Evolutionary conservation across 2,329 filamentous ascomycete genomes (phyloP).

Genomic region (Nemania sp.): DNA sequence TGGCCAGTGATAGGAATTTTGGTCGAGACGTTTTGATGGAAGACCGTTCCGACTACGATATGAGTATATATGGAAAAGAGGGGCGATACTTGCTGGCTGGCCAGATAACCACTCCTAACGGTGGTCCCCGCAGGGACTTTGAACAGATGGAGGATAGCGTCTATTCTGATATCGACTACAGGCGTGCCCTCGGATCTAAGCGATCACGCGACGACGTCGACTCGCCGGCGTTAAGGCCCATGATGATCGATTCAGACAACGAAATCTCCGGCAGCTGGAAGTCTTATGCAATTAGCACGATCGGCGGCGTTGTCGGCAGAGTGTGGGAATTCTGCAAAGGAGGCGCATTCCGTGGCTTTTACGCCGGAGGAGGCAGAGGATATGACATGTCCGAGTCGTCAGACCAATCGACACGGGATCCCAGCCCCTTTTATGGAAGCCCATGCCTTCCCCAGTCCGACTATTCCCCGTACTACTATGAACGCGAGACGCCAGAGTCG

Average conservation of each 20-base stretch:
- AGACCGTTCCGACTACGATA: conserved; percentile 39
- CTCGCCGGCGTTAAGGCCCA: conserved; percentile 49
- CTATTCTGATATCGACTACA: conserved; percentile 69
- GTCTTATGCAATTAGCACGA: conserved; percentile 68
- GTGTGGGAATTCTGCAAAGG: conserved; percentile 86
- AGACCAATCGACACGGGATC: conserved; percentile 30
- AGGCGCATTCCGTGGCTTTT: conserved; percentile 83
- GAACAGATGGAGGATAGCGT: conserved; percentile 63
- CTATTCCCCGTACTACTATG: conserved; percentile 50
- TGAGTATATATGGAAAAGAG: conserved; percentile 42
- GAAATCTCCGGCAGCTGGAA: conserved; percentile 63
- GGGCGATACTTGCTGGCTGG: conserved; percentile 64
- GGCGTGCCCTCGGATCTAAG: conserved; percentile 64
- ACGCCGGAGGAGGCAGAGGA: conserved; percentile 82
- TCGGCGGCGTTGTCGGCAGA: conserved; percentile 78
- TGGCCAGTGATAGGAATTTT: conserved; percentile 42
- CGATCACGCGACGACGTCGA: conserved; percentile 55
- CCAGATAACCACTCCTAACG: conserved; percentile 63
- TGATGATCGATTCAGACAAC: conserved; percentile 29
- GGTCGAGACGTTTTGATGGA: conserved; percentile 48
- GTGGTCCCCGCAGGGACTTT: conserved; percentile 47
- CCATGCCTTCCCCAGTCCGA: conserved; percentile 53
- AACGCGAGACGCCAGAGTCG: conserved; percentile 53
- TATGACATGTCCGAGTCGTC: conserved; percentile 66
- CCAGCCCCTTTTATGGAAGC: conserved; percentile 45